Conservation (phyloP, 2,329 filamentous ascomycete genomes). For the Xylariaceae sp. region DNA sequence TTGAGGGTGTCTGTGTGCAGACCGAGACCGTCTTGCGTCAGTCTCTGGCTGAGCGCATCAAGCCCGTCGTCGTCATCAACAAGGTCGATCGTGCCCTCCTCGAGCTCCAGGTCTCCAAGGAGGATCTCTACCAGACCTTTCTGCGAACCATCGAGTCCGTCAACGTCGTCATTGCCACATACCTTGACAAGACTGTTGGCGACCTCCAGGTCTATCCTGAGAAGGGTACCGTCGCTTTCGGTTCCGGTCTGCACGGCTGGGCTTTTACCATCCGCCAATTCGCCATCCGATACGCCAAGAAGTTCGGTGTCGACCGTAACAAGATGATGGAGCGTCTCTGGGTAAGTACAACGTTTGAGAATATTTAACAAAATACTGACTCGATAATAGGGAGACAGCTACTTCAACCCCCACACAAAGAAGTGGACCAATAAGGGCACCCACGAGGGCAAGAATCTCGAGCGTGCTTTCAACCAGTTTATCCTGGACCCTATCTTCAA, state of each 20-base stretch:
- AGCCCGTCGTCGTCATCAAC: slow-evolving; percentile 99
- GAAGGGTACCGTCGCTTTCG: slow-evolving; percentile 96
- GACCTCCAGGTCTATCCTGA: slow-evolving; percentile 98
- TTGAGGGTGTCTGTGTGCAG: slow-evolving; percentile 99
- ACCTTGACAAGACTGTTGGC: slow-evolving; percentile 94
- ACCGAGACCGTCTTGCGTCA: slow-evolving; percentile 99
- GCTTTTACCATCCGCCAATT: slow-evolving; percentile 99
- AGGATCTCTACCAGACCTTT: slow-evolving; percentile 99
- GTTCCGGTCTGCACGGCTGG: slow-evolving; percentile 99
- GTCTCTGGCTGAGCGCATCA: slow-evolving; percentile 99
- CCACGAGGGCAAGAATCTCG: slow-evolving; percentile 81
- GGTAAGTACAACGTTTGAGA: slow-evolving; percentile 51
- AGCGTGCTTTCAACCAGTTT: slow-evolving; percentile 99
- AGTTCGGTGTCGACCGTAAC: slow-evolving; percentile 98
- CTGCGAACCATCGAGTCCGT: slow-evolving; percentile 99
- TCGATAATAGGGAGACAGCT: slow-evolving; percentile 74
- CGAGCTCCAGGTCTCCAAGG: slow-evolving; percentile 97
- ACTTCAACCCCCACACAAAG: slow-evolving; percentile 99
- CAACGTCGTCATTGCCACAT: slow-evolving; percentile 99
- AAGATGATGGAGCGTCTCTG: slow-evolving; percentile 99
- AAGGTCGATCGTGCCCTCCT: slow-evolving; percentile 99
- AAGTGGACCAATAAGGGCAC: slow-evolving; percentile 93
- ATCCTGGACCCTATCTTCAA: slow-evolving; percentile 99
- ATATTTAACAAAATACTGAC: slow-evolving; percentile 20
- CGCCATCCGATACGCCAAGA: slow-evolving; percentile 94